phyloP scores from a whole-genome alignment of 306 rosid species.

The Corylus americana region DNA sequence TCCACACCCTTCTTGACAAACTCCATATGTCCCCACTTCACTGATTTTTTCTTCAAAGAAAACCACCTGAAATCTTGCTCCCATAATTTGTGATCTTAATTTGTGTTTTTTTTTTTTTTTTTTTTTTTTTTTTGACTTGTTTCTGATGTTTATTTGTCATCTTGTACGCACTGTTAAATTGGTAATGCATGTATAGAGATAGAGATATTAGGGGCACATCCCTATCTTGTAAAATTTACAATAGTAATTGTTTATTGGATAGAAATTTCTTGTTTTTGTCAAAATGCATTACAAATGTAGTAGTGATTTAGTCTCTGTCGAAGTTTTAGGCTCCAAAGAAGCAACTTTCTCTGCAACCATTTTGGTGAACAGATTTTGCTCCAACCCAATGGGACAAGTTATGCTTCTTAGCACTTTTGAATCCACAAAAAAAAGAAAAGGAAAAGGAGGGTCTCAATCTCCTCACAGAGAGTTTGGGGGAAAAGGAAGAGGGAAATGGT shows the following conservation, averaged over 20 bases:
- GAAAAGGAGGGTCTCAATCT: too few relatives aligned
- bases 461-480: too few relatives aligned
- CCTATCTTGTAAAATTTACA: background rate
- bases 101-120: background rate
- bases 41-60: background rate
- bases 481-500: too few relatives aligned
- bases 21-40: conserved; percentile 17
- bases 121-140: background rate
- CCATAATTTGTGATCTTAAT: background rate
- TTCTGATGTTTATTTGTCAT: background rate
- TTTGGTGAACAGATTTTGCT: too few relatives aligned
- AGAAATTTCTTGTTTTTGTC: background rate
- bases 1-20: conserved; percentile 19
- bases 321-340: too few relatives aligned
- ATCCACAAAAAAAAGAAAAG: too few relatives aligned
- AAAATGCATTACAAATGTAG: too few relatives aligned
- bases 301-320: too few relatives aligned
- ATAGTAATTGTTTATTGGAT: too few relatives aligned
- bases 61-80: background rate
- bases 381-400: too few relatives aligned
- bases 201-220: background rate
- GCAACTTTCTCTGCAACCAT: too few relatives aligned
- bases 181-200: background rate
- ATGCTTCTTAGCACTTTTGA: too few relatives aligned
- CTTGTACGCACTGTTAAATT: background rate